Percentiles rank a stretch among this genome's conserved stretches.
phyloP scores from a whole-genome alignment of 257 asterid species.

The Solanum gracilifrons region DNA sequence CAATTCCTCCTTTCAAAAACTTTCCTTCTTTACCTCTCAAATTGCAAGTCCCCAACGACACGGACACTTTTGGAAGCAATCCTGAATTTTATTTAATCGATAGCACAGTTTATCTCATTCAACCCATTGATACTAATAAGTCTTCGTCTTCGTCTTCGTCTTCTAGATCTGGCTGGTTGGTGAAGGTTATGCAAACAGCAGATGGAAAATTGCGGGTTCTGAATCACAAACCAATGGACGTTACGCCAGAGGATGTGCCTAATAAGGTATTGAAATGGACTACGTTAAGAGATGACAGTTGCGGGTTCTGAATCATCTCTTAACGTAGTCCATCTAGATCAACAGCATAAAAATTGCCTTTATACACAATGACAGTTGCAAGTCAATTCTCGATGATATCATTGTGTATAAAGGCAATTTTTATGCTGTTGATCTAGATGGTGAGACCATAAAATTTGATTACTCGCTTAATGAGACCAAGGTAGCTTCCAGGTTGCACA shows the following conservation, averaged over 20 bases:
- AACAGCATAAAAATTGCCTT: too few relatives aligned
- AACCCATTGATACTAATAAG: not conserved
- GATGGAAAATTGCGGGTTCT: not conserved
- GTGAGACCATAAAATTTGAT: too few relatives aligned
- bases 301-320: too few relatives aligned
- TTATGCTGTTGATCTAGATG: too few relatives aligned
- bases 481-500: too few relatives aligned
- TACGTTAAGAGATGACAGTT: not conserved
- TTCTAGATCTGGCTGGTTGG: not conserved
- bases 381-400: too few relatives aligned
- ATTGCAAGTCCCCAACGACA: not conserved
- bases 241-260: not conserved
- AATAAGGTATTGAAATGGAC: not conserved
- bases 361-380: not conserved
- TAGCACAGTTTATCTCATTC: not conserved
- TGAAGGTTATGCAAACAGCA: not conserved
- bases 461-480: too few relatives aligned
- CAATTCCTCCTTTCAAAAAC: too few relatives aligned
- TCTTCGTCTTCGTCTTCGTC: not conserved
- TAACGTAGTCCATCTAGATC: too few relatives aligned
- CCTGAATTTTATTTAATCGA: not conserved
- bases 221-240: not conserved
- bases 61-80: too few relatives aligned
- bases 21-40: too few relatives aligned
- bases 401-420: too few relatives aligned